These are phyloP conservation scores for Melanopsichium pennsylvanicum DNA, from an alignment of 1,284 basidiomycete species.

Conservation along the genomic window DNA sequence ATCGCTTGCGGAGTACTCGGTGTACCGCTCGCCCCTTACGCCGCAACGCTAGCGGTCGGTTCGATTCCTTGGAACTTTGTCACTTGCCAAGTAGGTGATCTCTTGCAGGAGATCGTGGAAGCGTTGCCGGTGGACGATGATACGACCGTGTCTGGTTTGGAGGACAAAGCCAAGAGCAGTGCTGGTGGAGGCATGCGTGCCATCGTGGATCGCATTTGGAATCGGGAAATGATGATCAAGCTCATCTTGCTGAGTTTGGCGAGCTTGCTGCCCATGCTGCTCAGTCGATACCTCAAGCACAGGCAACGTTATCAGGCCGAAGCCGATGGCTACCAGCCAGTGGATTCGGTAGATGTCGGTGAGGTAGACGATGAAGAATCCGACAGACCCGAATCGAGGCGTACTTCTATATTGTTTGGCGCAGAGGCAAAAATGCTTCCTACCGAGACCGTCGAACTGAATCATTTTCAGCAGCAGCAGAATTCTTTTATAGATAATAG, in stretches of 20 bases:
- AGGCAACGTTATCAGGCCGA: slow-evolving; percentile 18
- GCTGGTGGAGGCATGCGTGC: slow-evolving; percentile 52
- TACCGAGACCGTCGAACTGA: slow-evolving; percentile 13
- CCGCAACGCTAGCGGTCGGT: slow-evolving; percentile 55
- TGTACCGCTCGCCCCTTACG: slow-evolving; percentile 61
- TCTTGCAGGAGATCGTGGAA: slow-evolving; percentile 59
- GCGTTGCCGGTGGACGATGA: slow-evolving; percentile 40
- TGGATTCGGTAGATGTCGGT: slow-evolving; percentile 5
- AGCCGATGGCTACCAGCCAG: slow-evolving; percentile 19
- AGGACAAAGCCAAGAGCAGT: slow-evolving; percentile 20
- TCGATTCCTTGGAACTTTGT: slow-evolving; percentile 64
- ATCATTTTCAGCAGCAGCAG: too few relatives aligned
- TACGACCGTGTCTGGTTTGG: slow-evolving; percentile 21
- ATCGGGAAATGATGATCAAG: slow-evolving; percentile 55
- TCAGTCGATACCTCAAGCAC: slow-evolving; percentile 43
- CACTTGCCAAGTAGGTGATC: slow-evolving; percentile 61
- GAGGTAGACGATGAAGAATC: slow-evolving; percentile 31
- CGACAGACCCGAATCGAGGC: slow-evolving; percentile 19
- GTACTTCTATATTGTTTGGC: slow-evolving; percentile 6
- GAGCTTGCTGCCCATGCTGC: slow-evolving; percentile 52
- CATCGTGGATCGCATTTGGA: slow-evolving; percentile 57
- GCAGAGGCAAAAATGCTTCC: slow-evolving; percentile 7
- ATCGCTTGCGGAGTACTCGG: slow-evolving; percentile 62
- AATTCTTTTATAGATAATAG: too few relatives aligned
- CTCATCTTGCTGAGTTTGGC: slow-evolving; percentile 51